phyloP scores from a whole-genome alignment of 768 basidiomycete genomes.

The Leucosporidium creatinivorum region DNA sequence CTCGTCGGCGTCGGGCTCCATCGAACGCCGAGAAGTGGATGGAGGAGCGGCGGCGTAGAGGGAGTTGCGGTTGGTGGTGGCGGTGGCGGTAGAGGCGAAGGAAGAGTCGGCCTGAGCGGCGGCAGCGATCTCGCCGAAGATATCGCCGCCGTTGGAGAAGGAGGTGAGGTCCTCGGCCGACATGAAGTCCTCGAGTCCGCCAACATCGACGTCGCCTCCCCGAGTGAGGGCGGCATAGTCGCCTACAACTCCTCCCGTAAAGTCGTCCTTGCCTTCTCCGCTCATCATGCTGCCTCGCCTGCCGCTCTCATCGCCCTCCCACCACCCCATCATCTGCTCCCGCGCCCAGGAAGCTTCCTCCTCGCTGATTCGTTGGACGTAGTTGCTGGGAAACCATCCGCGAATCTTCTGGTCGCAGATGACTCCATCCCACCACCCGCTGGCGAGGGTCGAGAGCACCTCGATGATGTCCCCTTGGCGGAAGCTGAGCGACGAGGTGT shows the following conservation, averaged over 20 bases:
- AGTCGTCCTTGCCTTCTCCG: neutral
- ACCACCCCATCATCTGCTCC: slow-evolving; percentile 14
- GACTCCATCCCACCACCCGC: slow-evolving; percentile 98
- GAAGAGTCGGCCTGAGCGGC: slow-evolving; percentile 21
- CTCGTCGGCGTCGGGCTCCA: neutral
- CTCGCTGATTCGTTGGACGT: slow-evolving; percentile 69
- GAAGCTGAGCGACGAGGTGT: slow-evolving; percentile 83
- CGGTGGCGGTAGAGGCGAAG: no score
- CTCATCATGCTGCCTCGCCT: slow-evolving; percentile 1
- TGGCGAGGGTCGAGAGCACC: slow-evolving; percentile 79
- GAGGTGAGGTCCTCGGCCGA: slow-evolving; percentile 18
- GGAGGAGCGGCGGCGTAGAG: neutral
- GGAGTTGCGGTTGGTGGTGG: neutral
- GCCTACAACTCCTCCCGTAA: neutral
- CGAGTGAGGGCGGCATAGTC: neutral
- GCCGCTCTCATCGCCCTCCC: slow-evolving; percentile 2
- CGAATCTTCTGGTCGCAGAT: slow-evolving; percentile 63
- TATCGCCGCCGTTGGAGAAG: slow-evolving; percentile 34
- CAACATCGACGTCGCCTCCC: slow-evolving; percentile 5
- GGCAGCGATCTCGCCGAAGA: slow-evolving; percentile 38
- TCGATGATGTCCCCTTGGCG: slow-evolving; percentile 81
- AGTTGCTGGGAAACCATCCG: slow-evolving; percentile 97
- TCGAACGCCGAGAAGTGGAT: neutral
- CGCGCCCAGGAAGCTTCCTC: slow-evolving; percentile 53
- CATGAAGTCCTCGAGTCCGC: slow-evolving; percentile 20